Evolutionary conservation across 352 stramenopile genomes (phyloP).

Genomic region (Halophytophthora polymorphica): DNA sequence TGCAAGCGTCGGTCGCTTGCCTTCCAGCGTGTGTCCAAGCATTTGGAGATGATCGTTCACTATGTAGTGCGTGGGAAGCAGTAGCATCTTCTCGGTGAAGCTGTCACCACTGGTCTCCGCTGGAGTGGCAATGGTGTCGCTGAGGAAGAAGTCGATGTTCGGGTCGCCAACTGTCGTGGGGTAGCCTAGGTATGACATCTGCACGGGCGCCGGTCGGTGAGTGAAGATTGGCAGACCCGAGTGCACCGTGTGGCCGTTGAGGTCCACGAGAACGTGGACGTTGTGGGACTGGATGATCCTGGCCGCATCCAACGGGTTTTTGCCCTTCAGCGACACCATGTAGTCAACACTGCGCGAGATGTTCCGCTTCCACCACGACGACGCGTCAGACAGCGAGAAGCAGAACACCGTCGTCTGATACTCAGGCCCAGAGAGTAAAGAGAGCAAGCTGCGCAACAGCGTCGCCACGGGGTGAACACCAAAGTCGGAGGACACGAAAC

Average conservation of each 20-base stretch:
- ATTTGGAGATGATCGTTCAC: constrained; percentile 85
- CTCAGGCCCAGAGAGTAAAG: constrained; percentile 31
- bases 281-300: constrained; percentile 42
- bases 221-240: constrained; percentile 65
- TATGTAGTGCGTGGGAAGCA: constrained; percentile 75
- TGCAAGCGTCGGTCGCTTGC: constrained; percentile 19
- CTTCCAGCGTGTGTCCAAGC: constrained; percentile 47
- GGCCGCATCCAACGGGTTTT: constrained; percentile 46
- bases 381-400: constrained; percentile 54
- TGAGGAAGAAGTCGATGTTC: constrained; percentile 69
- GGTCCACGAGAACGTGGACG: constrained; percentile 78
- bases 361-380: constrained; percentile 82
- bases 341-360: constrained; percentile 65
- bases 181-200: constrained; percentile 75
- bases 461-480: constrained; percentile 74
- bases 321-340: constrained; percentile 64
- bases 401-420: constrained; percentile 57
- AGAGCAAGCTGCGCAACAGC: constrained; percentile 62
- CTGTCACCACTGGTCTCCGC: constrained; percentile 24
- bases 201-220: constrained; percentile 59
- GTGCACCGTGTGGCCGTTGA: constrained; percentile 84
- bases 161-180: constrained; percentile 63
- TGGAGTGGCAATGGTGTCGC: constrained; percentile 52
- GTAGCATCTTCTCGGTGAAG: constrained; percentile 78
- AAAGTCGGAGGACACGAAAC: constrained; percentile 84